Conservation (phyloP, 2,329 filamentous ascomycete genomes). For the Colletotrichum sp. region DNA sequence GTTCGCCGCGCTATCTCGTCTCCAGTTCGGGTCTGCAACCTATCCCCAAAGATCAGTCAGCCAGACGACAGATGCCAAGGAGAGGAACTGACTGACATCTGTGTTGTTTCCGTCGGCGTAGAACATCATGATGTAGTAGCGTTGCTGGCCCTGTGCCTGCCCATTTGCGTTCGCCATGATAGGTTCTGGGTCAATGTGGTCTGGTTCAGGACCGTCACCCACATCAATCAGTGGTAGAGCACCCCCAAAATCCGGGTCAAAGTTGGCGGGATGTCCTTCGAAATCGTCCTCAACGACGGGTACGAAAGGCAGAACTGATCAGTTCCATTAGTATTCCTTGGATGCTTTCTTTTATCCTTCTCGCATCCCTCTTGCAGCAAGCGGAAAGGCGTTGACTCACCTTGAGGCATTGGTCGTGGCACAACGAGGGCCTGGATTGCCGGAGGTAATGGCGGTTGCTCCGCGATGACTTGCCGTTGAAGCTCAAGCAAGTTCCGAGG, state of each 20-base stretch:
- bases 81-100: not conserved
- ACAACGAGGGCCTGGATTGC: not conserved
- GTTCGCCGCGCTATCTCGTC: not conserved
- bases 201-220: not conserved
- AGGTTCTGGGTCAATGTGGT: not conserved
- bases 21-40: not conserved
- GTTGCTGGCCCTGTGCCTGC: not conserved
- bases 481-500: not conserved
- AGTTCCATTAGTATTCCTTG: not conserved
- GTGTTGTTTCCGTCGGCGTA: conserved; percentile 2
- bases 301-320: not conserved
- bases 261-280: not conserved
- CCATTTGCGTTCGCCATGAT: not conserved
- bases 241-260: not conserved
- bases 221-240: not conserved
- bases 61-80: not conserved
- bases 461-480: not conserved
- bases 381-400: not conserved
- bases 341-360: not conserved
- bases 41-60: not conserved
- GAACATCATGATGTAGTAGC: conserved; percentile 5
- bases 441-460: not conserved
- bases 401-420: not conserved
- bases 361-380: not conserved
- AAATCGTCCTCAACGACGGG: not conserved